Evolutionary conservation across 2,329 filamentous ascomycete species (phyloP).

Genomic region (Nemania abortiva): DNA sequence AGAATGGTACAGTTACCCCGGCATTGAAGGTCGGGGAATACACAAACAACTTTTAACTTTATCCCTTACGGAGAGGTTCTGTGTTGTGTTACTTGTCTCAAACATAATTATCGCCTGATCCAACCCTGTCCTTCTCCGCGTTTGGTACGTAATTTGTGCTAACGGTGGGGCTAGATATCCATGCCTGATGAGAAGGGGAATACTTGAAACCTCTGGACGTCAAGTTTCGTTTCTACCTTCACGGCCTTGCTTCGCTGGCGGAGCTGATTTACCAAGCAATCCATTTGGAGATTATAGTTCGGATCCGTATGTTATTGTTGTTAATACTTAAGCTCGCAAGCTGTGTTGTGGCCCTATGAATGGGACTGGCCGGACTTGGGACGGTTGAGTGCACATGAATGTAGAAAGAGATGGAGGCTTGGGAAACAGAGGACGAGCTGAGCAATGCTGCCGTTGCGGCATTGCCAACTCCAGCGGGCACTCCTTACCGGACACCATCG

Average conservation of each 20-base stretch:
- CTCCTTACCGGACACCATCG: conserved; percentile 79
- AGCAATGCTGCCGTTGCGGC: conserved; percentile 67
- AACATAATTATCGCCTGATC: conserved; percentile 38
- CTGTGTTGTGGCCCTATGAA: conserved; percentile 35
- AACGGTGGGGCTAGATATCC: conserved; percentile 45
- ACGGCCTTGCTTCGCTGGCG: background rate
- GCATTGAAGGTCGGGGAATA: conserved; percentile 2
- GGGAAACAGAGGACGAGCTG: conserved; percentile 74
- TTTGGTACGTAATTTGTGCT: conserved; percentile 27
- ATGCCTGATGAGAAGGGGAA: conserved; percentile 40
- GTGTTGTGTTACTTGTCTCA: conserved; percentile 38
- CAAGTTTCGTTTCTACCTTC: conserved; percentile 33
- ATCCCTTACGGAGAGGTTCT: conserved; percentile 25
- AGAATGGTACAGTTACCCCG: background rate
- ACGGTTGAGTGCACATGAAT: conserved; percentile 10
- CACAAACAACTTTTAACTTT: conserved; percentile 10
- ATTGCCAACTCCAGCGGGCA: conserved; percentile 77
- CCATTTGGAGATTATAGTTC: conserved; percentile 10
- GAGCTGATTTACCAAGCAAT: conserved; percentile 13
- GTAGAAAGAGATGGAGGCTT: conserved; percentile 61
- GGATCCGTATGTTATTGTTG: conserved; percentile 34
- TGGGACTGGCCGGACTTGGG: conserved; percentile 25
- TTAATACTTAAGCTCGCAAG: conserved; percentile 38
- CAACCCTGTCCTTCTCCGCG: conserved; percentile 37
- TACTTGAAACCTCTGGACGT: conserved; percentile 41